phyloP scores from a whole-genome alignment of 768 basidiomycete species.

The Megacollybia marginata region DNA sequence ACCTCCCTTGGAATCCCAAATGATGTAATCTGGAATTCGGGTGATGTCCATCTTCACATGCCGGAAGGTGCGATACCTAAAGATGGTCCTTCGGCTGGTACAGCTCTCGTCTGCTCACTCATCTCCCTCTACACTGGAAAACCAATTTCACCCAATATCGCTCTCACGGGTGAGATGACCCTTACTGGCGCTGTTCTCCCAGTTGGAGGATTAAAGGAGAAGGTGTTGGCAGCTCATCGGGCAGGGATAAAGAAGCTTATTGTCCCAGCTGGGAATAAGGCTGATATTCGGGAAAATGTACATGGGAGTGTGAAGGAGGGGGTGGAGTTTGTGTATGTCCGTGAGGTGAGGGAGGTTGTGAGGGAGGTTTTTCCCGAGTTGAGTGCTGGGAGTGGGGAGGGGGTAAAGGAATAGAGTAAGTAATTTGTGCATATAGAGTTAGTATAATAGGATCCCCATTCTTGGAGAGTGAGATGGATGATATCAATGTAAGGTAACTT shows the following conservation, averaged over 20 bases:
- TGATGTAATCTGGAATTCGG: slow-evolving; percentile 32
- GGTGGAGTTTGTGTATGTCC: too few species aligned
- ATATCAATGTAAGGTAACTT: too few species aligned
- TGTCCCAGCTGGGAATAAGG: slow-evolving; percentile 80
- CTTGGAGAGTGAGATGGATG: too few species aligned
- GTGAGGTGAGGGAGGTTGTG: too few species aligned
- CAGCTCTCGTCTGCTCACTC: slow-evolving; percentile 85
- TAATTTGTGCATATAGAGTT: too few species aligned
- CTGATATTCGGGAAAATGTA: slow-evolving; percentile 94
- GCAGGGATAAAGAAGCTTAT: slow-evolving; percentile 92
- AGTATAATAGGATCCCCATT: too few species aligned
- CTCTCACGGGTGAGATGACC: slow-evolving; percentile 98
- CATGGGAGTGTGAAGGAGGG: too few species aligned
- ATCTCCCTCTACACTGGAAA: slow-evolving; percentile 88
- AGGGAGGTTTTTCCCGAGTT: too few species aligned
- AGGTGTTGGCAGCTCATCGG: slow-evolving; percentile 93
- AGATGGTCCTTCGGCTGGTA: slow-evolving; percentile 96
- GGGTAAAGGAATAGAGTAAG: too few species aligned
- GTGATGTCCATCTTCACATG: slow-evolving; percentile 94
- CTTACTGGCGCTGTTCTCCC: slow-evolving; percentile 94
- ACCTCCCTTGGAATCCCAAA: slow-evolving; percentile 82
- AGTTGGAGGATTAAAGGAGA: slow-evolving; percentile 93
- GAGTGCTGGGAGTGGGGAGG: too few species aligned
- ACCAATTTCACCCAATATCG: slow-evolving; percentile 79
- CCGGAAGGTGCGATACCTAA: slow-evolving; percentile 90